These are phyloP conservation scores for Murraya paniculata DNA, from an alignment of 345 rosid species.

Conservation along the genomic window DNA sequence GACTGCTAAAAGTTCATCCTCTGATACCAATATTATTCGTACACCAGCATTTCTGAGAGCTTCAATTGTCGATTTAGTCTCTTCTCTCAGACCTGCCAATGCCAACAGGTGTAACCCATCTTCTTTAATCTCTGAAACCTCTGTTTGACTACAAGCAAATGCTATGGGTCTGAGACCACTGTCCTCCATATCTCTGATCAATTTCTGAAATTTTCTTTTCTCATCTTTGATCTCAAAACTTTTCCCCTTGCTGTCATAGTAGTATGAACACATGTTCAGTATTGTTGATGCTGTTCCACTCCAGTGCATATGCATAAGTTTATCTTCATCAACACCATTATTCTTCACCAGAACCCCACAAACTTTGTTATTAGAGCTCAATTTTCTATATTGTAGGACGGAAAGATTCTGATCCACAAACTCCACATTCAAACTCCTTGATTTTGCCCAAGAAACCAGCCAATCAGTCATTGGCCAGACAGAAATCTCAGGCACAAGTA, in stretches of 20 bases:
- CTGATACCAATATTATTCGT: slow-evolving; percentile 20
- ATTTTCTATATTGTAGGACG: background rate
- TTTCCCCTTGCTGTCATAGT: slow-evolving; percentile 17
- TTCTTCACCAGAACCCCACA: slow-evolving; percentile 13
- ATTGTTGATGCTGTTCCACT: slow-evolving; percentile 24
- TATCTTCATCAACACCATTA: slow-evolving; percentile 4
- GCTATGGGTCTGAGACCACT: slow-evolving; percentile 20
- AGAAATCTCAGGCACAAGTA: slow-evolving; percentile 5
- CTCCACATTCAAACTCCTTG: slow-evolving; percentile 11
- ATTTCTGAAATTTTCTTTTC: background rate
- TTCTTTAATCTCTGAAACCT: slow-evolving; percentile 4
- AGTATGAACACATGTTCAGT: slow-evolving; percentile 22
- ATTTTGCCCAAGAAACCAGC: slow-evolving; percentile 19
- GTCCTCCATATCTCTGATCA: slow-evolving; percentile 18
- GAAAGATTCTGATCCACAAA: background rate
- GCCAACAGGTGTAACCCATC: slow-evolving; percentile 17
- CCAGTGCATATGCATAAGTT: slow-evolving; percentile 17
- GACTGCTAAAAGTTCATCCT: slow-evolving; percentile 11
- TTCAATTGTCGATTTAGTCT: background rate
- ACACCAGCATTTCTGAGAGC: slow-evolving; percentile 13
- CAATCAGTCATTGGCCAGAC: background rate
- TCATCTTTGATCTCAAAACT: slow-evolving; percentile 2
- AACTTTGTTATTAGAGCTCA: background rate
- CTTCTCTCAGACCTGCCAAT: slow-evolving; percentile 18
- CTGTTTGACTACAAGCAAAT: slow-evolving; percentile 27